These are phyloP conservation scores for Clonostachys chloroleuca DNA, from an alignment of 2,329 filamentous ascomycete genomes.

Conservation along the genomic window DNA sequence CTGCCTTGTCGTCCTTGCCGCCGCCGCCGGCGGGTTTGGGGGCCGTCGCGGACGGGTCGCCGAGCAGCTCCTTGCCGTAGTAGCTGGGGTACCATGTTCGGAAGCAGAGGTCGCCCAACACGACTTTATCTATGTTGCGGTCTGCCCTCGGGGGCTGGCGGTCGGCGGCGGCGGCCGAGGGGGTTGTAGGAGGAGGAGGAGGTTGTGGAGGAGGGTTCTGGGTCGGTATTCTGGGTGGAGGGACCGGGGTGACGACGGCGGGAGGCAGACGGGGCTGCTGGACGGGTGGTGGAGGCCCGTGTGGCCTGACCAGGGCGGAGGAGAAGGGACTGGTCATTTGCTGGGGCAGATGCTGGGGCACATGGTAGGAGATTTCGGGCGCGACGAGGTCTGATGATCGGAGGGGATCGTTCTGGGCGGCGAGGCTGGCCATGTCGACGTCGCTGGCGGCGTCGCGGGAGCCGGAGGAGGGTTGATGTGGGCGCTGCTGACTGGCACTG, in stretches of 20 bases:
- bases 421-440: constrained; percentile 13
- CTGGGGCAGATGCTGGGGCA: constrained; percentile 15
- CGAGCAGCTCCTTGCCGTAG: constrained; percentile 69
- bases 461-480: neutral
- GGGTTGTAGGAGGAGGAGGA: neutral
- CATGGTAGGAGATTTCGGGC: constrained; percentile 34
- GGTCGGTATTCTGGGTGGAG: constrained; percentile 18
- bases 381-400: constrained; percentile 28
- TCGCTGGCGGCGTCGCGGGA: neutral
- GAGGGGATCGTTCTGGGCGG: constrained; percentile 6
- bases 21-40: neutral
- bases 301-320: constrained; percentile 24
- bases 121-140: constrained; percentile 82
- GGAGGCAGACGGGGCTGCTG: constrained; percentile 6
- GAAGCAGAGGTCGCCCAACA: constrained; percentile 80
- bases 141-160: constrained; percentile 38
- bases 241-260: constrained; percentile 21
- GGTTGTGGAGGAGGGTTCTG: constrained; percentile 12
- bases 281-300: constrained; percentile 18
- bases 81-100: constrained; percentile 91
- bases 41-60: constrained; percentile 29
- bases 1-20: constrained; percentile 4
- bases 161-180: constrained; percentile 5
- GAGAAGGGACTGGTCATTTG: constrained; percentile 9
- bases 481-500: neutral